Evolutionary conservation across 495 filamentous ascomycete genomes (phyloP).

Genomic region (Umbilicaria muhlenbergii): DNA sequence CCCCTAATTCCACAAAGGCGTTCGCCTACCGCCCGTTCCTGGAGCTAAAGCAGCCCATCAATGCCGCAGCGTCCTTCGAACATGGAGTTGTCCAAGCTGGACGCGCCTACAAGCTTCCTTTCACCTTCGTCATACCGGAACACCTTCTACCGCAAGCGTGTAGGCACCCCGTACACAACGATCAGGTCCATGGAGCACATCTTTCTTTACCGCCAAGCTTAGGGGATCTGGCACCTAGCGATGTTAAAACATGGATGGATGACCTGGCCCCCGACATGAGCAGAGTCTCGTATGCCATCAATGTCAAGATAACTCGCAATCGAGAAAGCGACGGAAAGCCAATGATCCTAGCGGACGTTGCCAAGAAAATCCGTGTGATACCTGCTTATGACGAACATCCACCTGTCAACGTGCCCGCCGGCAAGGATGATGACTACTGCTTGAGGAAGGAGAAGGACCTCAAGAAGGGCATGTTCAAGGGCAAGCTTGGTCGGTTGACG

Average conservation of each 20-base stretch:
- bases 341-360: constrained; percentile 30
- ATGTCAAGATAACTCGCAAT: constrained; percentile 32
- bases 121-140: constrained; percentile 74
- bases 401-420: constrained; percentile 45
- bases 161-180: constrained; percentile 35
- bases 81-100: constrained; percentile 53
- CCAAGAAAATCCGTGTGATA: constrained; percentile 58
- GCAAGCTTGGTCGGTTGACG: constrained; percentile 57
- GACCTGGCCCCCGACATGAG: constrained; percentile 77
- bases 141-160: constrained; percentile 50
- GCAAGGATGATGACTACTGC: constrained; percentile 45
- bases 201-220: constrained; percentile 66
- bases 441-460: constrained; percentile 62
- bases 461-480: constrained; percentile 60
- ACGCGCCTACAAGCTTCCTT: constrained; percentile 56
- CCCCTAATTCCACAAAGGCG: constrained; percentile 30
- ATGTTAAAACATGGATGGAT: constrained; percentile 40
- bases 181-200: constrained; percentile 54
- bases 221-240: constrained; percentile 45
- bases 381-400: constrained; percentile 60
- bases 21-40: constrained; percentile 53
- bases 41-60: constrained; percentile 66
- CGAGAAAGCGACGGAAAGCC: constrained; percentile 24
- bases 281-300: constrained; percentile 57
- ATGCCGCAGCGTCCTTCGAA: constrained; percentile 49